Conservation (phyloP, 768 basidiomycete species). For the Myochromella boudieri region DNA sequence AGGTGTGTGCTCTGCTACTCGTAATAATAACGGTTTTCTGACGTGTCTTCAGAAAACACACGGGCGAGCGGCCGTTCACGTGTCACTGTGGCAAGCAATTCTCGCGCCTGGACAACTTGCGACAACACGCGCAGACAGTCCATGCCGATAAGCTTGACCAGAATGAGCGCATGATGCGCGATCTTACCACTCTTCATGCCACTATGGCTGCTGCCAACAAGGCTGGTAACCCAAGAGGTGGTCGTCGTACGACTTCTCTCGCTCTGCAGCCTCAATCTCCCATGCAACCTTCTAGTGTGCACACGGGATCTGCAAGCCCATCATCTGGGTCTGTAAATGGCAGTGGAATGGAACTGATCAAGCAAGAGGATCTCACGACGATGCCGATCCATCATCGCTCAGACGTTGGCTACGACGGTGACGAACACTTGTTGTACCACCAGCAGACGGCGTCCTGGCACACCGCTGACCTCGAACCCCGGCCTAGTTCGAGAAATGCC, state of each 20-base stretch:
- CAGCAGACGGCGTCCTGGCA: conserved; percentile 32
- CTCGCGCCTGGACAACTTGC: conserved; percentile 93
- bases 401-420: conserved; percentile 70
- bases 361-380: conserved; percentile 37
- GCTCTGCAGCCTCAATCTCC: not conserved
- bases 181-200: conserved; percentile 81
- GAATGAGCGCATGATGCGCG: conserved; percentile 91
- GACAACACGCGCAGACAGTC: conserved; percentile 96
- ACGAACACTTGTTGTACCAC: conserved; percentile 36
- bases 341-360: conserved; percentile 29
- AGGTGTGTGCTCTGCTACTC: conserved; percentile 51
- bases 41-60: conserved; percentile 77
- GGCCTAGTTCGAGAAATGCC: conserved; percentile 4
- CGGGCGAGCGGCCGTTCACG: conserved; percentile 93
- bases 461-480: conserved; percentile 32
- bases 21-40: conserved; percentile 4
- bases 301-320: not conserved
- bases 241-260: conserved; percentile 6
- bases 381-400: conserved; percentile 50
- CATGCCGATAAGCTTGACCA: conserved; percentile 91
- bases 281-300: not conserved
- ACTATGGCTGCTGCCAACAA: conserved; percentile 67
- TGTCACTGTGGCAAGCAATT: conserved; percentile 97
- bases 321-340: not conserved
- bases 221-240: conserved; percentile 21